Evolutionary conservation across 2,329 filamentous ascomycete species (phyloP).

Genomic region (Achaetomium macrosporum): DNA sequence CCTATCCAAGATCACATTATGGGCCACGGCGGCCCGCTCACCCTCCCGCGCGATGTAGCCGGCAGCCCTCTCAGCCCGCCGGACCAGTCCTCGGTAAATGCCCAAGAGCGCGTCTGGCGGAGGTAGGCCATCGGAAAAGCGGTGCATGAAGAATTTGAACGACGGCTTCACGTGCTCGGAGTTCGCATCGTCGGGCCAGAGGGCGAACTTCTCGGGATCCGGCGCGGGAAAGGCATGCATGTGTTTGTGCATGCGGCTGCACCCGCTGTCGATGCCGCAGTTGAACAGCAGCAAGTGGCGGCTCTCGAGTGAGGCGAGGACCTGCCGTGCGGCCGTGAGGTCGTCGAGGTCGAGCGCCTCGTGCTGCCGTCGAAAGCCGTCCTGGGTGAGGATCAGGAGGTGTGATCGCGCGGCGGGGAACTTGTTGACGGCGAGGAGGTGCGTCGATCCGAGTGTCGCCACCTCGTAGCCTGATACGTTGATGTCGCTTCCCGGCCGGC

Average conservation of each 20-base stretch:
- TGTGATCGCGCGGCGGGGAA: slow-evolving; percentile 45
- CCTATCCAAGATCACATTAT: slow-evolving; percentile 41
- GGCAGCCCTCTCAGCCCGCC: slow-evolving; percentile 16
- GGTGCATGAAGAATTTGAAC: slow-evolving; percentile 31
- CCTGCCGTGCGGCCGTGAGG: slow-evolving; percentile 28
- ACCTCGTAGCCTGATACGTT: slow-evolving; percentile 38
- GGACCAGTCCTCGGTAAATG: slow-evolving; percentile 27
- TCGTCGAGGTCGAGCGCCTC: slow-evolving; percentile 33
- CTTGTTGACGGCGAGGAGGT: slow-evolving; percentile 43
- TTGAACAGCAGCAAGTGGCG: slow-evolving; percentile 41
- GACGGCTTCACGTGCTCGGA: slow-evolving; percentile 25
- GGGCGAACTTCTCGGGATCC: slow-evolving; percentile 24
- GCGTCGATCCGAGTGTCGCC: slow-evolving; percentile 34
- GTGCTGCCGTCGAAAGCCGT: slow-evolving; percentile 42
- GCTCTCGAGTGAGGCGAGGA: slow-evolving; percentile 24
- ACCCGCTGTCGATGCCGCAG: slow-evolving; percentile 39
- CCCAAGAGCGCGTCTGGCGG: slow-evolving; percentile 14
- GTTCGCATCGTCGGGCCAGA: slow-evolving; percentile 24
- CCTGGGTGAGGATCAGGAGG: slow-evolving; percentile 40
- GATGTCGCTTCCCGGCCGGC: slow-evolving; percentile 36
- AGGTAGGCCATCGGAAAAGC: slow-evolving; percentile 27
- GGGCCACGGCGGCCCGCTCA: slow-evolving; percentile 29
- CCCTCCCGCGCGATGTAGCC: slow-evolving; percentile 5
- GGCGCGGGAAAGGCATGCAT: slow-evolving; percentile 38
- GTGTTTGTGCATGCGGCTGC: slow-evolving; percentile 45